phyloP scores from a whole-genome alignment of 352 stramenopile genomes.

The Globisporangium perplexum region DNA sequence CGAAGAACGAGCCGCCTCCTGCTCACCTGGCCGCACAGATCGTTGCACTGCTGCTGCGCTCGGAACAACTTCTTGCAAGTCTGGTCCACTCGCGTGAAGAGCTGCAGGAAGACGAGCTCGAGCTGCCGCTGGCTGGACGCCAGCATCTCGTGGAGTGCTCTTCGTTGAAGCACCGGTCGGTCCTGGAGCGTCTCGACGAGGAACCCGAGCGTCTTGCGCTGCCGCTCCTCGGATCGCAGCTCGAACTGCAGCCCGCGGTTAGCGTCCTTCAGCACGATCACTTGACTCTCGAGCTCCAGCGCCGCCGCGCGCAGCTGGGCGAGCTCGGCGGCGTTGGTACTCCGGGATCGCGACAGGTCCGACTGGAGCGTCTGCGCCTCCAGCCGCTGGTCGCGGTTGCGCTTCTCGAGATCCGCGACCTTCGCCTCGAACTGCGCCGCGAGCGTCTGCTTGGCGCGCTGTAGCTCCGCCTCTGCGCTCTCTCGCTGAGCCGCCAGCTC shows the following conservation, averaged over 20 bases:
- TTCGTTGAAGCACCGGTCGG: constrained; percentile 28
- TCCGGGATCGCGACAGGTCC: constrained; percentile 9
- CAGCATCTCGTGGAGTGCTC: constrained; percentile 38
- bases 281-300: constrained; percentile 10
- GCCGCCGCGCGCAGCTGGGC: not conserved
- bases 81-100: constrained; percentile 13
- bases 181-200: constrained; percentile 42
- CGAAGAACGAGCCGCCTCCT: not conserved
- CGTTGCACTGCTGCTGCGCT: constrained; percentile 7
- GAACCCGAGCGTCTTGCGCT: constrained; percentile 15
- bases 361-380: constrained; percentile 4
- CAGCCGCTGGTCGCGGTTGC: not conserved
- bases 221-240: constrained; percentile 10
- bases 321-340: constrained; percentile 13
- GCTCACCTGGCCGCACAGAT: not conserved
- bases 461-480: not conserved
- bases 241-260: constrained; percentile 10
- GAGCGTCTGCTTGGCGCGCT: not conserved
- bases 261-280: constrained; percentile 9
- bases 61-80: not conserved
- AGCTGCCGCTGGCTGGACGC: constrained; percentile 24
- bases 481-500: not conserved
- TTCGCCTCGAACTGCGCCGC: constrained; percentile 13
- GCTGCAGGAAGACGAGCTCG: constrained; percentile 19
- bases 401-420: constrained; percentile 6